Percentiles rank a stretch among this genome's conserved stretches.
Evolutionary conservation across 139 green algal genomes (phyloP).

Genomic region (Chlorella sp.): DNA sequence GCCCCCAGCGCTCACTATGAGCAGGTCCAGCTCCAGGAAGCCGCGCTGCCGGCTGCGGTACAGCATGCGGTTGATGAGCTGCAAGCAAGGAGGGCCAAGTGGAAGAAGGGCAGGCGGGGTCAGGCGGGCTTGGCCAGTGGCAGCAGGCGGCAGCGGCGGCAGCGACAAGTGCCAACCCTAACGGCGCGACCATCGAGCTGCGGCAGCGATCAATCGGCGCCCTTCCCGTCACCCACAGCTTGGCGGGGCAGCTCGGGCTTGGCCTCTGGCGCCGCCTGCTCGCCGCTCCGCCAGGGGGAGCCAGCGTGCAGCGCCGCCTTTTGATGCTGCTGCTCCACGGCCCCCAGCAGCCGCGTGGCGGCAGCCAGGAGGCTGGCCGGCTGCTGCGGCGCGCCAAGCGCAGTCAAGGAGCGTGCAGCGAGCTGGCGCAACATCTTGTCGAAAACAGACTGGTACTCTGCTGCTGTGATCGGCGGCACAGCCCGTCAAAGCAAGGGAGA

Average conservation of each 20-base stretch:
- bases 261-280: neutral
- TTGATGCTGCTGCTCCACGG: neutral
- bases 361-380: neutral
- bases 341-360: neutral
- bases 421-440: too few relatives aligned
- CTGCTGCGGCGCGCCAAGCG: neutral
- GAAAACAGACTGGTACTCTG: too few relatives aligned
- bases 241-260: neutral
- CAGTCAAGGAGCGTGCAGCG: neutral
- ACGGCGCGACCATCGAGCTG: too few relatives aligned
- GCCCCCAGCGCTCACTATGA: conserved; percentile 13
- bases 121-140: neutral
- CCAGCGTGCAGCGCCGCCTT: neutral
- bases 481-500: too few relatives aligned
- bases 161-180: neutral
- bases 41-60: conserved; percentile 32
- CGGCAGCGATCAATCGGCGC: neutral
- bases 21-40: conserved; percentile 31
- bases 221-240: neutral
- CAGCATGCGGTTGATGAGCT: conserved; percentile 30
- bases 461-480: too few relatives aligned
- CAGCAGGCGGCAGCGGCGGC: neutral
- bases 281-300: neutral
- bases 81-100: neutral
- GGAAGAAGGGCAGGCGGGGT: neutral